A percentile compares a stretch with the other conserved stretches of the same genome.
These are phyloP conservation scores for Withania somnifera DNA, from an alignment of 305 asterid genomes.

Conservation along the genomic window DNA sequence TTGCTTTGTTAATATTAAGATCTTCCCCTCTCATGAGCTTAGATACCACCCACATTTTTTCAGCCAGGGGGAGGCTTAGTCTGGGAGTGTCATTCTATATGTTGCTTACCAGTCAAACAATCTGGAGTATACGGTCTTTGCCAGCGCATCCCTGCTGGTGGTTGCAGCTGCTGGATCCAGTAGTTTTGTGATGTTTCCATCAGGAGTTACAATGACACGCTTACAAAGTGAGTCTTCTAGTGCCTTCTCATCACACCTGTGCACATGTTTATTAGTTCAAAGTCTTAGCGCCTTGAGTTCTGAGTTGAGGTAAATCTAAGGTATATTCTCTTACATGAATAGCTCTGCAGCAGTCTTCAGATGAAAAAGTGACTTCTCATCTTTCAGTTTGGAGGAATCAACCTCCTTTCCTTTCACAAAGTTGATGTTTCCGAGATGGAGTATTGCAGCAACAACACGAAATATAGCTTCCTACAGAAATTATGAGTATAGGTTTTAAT, in stretches of 20 bases:
- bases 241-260: constrained; percentile 67
- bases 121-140: constrained; percentile 91
- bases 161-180: constrained; percentile 84
- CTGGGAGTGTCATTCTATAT: constrained; percentile 3
- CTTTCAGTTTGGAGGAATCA: constrained; percentile 76
- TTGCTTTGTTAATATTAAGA: neutral
- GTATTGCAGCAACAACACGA: constrained; percentile 88
- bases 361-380: constrained; percentile 59
- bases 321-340: constrained; percentile 42
- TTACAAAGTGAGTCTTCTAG: constrained; percentile 80
- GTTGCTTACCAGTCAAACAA: constrained; percentile 74
- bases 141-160: constrained; percentile 88
- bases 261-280: constrained; percentile 7
- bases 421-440: constrained; percentile 76
- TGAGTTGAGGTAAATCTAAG: neutral
- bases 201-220: constrained; percentile 91
- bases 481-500: neutral
- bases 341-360: constrained; percentile 86
- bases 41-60: neutral
- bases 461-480: constrained; percentile 74
- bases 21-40: neutral
- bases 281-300: neutral
- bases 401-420: constrained; percentile 69
- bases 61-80: constrained; percentile 2
- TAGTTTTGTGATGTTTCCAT: constrained; percentile 82